Percentiles rank a stretch among this genome's conserved stretches.
Evolutionary conservation across 179 eudicot species (phyloP).

Genomic region (Heliamphora pulchella): DNA sequence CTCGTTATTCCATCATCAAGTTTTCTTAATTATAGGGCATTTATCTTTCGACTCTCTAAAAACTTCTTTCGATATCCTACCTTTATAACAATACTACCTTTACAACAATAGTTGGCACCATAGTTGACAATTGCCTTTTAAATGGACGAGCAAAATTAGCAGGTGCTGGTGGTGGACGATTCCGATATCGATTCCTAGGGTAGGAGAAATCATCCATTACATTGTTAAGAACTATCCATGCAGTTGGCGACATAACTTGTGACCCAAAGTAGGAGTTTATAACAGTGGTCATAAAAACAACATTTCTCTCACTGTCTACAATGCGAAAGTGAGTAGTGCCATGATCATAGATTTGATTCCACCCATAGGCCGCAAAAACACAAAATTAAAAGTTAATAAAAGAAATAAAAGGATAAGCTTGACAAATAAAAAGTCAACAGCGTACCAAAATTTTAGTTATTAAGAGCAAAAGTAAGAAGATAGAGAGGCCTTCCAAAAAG

Average conservation of each 20-base stretch:
- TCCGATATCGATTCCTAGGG: slow-evolving; percentile 9
- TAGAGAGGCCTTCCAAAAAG: no score
- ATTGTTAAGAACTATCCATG: slow-evolving; percentile 21
- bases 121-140: slow-evolving; percentile 23
- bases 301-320: slow-evolving; percentile 18
- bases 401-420: no score
- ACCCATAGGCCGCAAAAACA: background rate
- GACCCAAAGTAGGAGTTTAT: slow-evolving; percentile 23
- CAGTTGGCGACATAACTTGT: slow-evolving; percentile 13
- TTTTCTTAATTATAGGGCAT: no score
- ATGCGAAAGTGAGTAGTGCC: slow-evolving; percentile 23
- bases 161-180: slow-evolving; percentile 17
- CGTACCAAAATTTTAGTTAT: no score
- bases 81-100: background rate
- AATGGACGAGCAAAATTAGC: slow-evolving; percentile 18
- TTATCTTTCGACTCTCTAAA: no score
- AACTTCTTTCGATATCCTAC: no score
- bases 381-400: no score
- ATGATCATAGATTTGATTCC: slow-evolving; percentile 21
- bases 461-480: no score
- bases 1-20: no score
- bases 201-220: slow-evolving; percentile 27
- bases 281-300: slow-evolving; percentile 22
- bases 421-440: no score
- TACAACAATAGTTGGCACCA: slow-evolving; percentile 19